Evolutionary conservation across 2,329 filamentous ascomycete genomes (phyloP).

Genomic region (Talaromyces islandicus): DNA sequence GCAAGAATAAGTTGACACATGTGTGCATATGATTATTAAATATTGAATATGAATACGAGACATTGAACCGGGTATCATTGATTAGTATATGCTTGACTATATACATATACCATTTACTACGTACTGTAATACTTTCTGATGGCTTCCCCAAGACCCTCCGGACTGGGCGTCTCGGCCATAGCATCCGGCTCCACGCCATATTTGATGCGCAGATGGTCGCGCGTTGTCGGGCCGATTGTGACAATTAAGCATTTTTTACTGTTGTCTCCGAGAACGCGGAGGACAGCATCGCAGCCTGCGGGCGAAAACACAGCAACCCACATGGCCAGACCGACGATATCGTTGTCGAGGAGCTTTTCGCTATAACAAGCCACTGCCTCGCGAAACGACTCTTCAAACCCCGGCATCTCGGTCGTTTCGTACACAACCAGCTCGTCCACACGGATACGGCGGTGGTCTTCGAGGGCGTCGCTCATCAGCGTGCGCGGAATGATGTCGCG

Average conservation of each 20-base stretch:
- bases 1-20: background rate
- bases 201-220: slow-evolving; percentile 56
- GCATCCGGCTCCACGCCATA: slow-evolving; percentile 43
- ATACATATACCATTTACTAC: background rate
- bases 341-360: background rate
- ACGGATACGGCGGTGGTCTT: slow-evolving; percentile 47
- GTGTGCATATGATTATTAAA: background rate
- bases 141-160: slow-evolving; percentile 67
- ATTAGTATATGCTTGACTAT: background rate
- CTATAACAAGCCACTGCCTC: slow-evolving; percentile 45
- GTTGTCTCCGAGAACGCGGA: slow-evolving; percentile 41
- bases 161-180: slow-evolving; percentile 76
- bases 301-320: slow-evolving; percentile 53
- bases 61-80: background rate
- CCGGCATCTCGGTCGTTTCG: slow-evolving; percentile 73
- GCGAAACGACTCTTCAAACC: slow-evolving; percentile 65
- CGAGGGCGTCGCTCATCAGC: slow-evolving; percentile 55
- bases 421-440: slow-evolving; percentile 83
- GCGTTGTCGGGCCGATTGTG: slow-evolving; percentile 91
- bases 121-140: slow-evolving; percentile 50
- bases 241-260: slow-evolving; percentile 51
- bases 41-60: background rate
- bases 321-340: slow-evolving; percentile 12
- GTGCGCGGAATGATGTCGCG: slow-evolving; percentile 84
- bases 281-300: slow-evolving; percentile 56